Evolutionary conservation across 768 basidiomycete genomes (phyloP).

Genomic region (Termitomyces sp.): DNA sequence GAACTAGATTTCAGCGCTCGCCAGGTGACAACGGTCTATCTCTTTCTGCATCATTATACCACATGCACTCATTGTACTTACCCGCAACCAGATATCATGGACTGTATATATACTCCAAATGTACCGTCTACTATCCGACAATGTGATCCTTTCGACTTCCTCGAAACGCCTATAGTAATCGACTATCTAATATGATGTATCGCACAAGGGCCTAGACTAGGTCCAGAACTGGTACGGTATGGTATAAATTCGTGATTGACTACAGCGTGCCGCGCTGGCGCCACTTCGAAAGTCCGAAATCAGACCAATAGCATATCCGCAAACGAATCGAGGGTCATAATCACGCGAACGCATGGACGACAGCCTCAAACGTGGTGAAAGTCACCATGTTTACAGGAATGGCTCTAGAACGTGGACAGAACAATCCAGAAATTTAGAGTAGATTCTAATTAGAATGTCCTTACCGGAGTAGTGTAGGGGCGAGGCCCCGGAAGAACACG

Average conservation of each 20-base stretch:
- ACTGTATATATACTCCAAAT: not conserved
- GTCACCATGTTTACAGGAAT: conserved; percentile 85
- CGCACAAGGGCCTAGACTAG: not conserved
- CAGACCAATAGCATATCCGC: not conserved
- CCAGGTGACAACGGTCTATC: not conserved
- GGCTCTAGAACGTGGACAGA: conserved; percentile 36
- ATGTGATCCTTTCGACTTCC: not conserved
- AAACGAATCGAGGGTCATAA: not conserved
- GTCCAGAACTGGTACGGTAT: not conserved
- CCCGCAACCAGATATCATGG: not conserved
- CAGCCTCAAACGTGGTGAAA: conserved; percentile 66
- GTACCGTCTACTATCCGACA: not conserved
- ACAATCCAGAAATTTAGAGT: not conserved
- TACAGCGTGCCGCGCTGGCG: not conserved
- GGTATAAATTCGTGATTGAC: not conserved
- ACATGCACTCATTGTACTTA: not conserved
- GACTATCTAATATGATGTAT: not conserved
- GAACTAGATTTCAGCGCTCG: not conserved
- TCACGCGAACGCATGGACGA: conserved; percentile 34
- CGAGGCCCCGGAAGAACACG: conserved; percentile 74
- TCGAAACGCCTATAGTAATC: not conserved
- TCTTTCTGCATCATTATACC: not conserved
- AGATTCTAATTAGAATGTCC: conserved; percentile 12
- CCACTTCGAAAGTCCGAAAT: not conserved
- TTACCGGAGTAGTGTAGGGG: conserved; percentile 77